phyloP scores from a whole-genome alignment of 2,329 filamentous ascomycete genomes.

The Shiraia bambusicola region DNA sequence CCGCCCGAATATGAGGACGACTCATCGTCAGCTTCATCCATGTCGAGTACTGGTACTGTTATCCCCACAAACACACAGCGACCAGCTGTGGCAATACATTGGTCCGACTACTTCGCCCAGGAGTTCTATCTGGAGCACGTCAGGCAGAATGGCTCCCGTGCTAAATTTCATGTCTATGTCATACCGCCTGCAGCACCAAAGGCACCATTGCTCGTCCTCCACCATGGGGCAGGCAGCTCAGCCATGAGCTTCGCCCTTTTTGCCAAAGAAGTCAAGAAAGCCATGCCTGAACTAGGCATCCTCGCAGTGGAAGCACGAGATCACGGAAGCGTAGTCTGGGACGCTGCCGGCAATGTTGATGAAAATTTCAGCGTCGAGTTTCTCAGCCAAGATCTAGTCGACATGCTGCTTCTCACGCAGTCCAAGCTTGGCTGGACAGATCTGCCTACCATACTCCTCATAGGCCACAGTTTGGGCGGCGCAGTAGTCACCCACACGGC shows the following conservation, averaged over 20 bases:
- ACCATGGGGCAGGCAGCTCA: slow-evolving; percentile 92
- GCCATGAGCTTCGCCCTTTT: slow-evolving; percentile 88
- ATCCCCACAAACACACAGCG: slow-evolving; percentile 74
- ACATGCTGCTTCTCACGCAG: slow-evolving; percentile 68
- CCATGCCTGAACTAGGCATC: slow-evolving; percentile 77
- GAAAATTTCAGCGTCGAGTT: slow-evolving; percentile 72
- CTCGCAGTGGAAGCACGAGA: slow-evolving; percentile 83
- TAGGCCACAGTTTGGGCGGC: slow-evolving; percentile 91
- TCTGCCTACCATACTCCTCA: slow-evolving; percentile 74
- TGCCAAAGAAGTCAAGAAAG: slow-evolving; percentile 72
- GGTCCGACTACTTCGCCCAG: slow-evolving; percentile 88
- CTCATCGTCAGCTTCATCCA: slow-evolving; percentile 68
- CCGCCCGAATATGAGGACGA: slow-evolving; percentile 55
- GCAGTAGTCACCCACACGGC: slow-evolving; percentile 87
- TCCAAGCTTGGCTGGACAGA: slow-evolving; percentile 69
- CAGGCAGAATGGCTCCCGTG: slow-evolving; percentile 39
- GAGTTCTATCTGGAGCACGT: slow-evolving; percentile 71
- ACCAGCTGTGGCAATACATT: slow-evolving; percentile 63
- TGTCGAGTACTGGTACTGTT: slow-evolving; percentile 90
- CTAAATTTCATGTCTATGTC: slow-evolving; percentile 82
- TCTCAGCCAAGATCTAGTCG: slow-evolving; percentile 70
- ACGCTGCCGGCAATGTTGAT: slow-evolving; percentile 38
- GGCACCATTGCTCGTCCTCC: slow-evolving; percentile 85
- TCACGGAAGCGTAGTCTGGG: slow-evolving; percentile 69
- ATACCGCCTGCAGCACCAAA: slow-evolving; percentile 69